Evolutionary conservation across 1,284 basidiomycete genomes (phyloP).

Genomic region (Exobasidium cylindrosporum): DNA sequence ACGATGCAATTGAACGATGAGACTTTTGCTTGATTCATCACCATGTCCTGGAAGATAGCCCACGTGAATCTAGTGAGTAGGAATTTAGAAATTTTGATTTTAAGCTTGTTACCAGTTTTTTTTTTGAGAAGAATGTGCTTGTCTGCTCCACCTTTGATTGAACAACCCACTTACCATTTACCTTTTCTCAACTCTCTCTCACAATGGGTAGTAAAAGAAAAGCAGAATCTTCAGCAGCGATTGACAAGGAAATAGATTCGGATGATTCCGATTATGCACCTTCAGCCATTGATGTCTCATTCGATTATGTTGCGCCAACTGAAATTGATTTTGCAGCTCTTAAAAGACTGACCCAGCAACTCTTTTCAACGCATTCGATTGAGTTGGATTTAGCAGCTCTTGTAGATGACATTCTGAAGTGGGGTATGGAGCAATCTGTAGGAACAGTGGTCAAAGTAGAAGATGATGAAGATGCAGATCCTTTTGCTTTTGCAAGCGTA

Average conservation of each 20-base stretch:
- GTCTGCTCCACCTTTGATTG: neutral
- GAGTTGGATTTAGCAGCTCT: constrained; percentile 36
- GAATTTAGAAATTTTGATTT: too few relatives aligned
- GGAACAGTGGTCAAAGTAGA: constrained; percentile 51
- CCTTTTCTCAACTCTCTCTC: too few relatives aligned
- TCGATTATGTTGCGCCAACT: constrained; percentile 45
- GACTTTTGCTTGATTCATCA: too few relatives aligned
- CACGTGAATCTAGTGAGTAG: too few relatives aligned
- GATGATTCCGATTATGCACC: constrained; percentile 10
- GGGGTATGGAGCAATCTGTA: constrained; percentile 27
- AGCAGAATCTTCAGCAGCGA: constrained; percentile 2
- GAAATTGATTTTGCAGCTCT: constrained; percentile 48
- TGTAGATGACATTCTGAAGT: constrained; percentile 20
- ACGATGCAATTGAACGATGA: too few relatives aligned
- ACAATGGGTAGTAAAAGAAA: neutral
- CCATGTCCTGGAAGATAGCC: too few relatives aligned
- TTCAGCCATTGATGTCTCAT: constrained; percentile 52
- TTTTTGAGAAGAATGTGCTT: too few relatives aligned
- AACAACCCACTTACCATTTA: neutral
- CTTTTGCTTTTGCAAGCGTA: constrained; percentile 49
- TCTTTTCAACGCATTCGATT: constrained; percentile 49
- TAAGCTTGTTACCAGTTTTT: too few relatives aligned
- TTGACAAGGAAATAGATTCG: constrained; percentile 8
- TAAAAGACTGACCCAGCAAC: constrained; percentile 49
- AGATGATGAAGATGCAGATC: constrained; percentile 49